Evolutionary conservation across 1,284 basidiomycete species (phyloP).

Genomic region (Coniferiporia weirii): DNA sequence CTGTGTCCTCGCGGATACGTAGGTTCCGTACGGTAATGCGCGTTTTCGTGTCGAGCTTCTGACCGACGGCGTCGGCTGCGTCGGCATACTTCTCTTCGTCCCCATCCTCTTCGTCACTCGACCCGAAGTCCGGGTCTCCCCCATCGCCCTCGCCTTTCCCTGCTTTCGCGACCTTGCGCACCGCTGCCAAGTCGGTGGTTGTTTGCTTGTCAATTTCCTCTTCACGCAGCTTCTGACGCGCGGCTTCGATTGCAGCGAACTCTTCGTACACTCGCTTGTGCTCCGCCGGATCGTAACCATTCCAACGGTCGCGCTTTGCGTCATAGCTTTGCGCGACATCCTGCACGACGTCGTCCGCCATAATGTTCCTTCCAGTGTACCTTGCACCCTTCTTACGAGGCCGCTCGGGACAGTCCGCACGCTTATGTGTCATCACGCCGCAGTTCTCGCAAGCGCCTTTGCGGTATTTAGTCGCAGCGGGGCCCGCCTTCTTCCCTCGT

Average conservation of each 20-base stretch:
- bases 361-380: constrained; percentile 87
- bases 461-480: constrained; percentile 92
- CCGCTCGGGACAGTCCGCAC: constrained; percentile 89
- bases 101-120: constrained; percentile 90
- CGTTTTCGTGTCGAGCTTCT: constrained; percentile 96
- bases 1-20: constrained; percentile 98
- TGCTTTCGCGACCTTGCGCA: constrained; percentile 80
- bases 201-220: constrained; percentile 97
- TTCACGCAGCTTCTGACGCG: constrained; percentile 84
- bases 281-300: constrained; percentile 90
- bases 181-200: constrained; percentile 80
- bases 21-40: constrained; percentile 97
- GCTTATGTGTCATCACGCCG: constrained; percentile 92
- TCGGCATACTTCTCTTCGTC: constrained; percentile 98
- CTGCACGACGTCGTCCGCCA: constrained; percentile 86
- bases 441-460: constrained; percentile 99
- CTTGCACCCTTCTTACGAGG: constrained; percentile 96
- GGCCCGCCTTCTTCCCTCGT: constrained; percentile 80
- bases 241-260: constrained; percentile 90
- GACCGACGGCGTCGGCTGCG: constrained; percentile 93
- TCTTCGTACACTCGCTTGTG: constrained; percentile 89
- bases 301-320: constrained; percentile 97
- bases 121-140: constrained; percentile 91
- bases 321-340: constrained; percentile 82
- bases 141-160: constrained; percentile 52